These are phyloP conservation scores for Diddensiella santjacobensis DNA, from an alignment of 805 yeast species.

Conservation along the genomic window DNA sequence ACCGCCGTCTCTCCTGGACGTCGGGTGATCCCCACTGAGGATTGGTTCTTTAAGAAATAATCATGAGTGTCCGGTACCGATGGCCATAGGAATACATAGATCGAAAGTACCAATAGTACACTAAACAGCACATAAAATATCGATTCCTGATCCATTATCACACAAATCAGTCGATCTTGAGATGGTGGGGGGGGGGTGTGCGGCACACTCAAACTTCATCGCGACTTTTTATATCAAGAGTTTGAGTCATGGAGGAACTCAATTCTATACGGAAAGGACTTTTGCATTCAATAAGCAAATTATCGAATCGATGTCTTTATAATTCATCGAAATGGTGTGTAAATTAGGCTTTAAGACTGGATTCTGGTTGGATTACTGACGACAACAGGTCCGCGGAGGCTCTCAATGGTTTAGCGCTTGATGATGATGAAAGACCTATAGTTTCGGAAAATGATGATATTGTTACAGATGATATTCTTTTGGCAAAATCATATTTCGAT, in stretches of 20 bases:
- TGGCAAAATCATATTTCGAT: slow-evolving; percentile 73
- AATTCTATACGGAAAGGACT: slow-evolving; percentile 8
- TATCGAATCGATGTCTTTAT: slow-evolving; percentile 56
- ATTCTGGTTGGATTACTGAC: neutral
- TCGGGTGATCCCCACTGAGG: slow-evolving; percentile 63
- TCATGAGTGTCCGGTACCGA: slow-evolving; percentile 36
- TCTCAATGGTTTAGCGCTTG: slow-evolving; percentile 50
- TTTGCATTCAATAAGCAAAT: slow-evolving; percentile 38
- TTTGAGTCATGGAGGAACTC: neutral
- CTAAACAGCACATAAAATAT: slow-evolving; percentile 2
- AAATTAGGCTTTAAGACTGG: neutral
- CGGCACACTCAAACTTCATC: neutral
- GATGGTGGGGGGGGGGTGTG: too few relatives aligned
- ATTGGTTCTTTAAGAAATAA: slow-evolving; percentile 45
- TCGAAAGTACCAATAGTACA: slow-evolving; percentile 1
- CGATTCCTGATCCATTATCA: slow-evolving; percentile 10
- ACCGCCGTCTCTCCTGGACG: slow-evolving; percentile 66
- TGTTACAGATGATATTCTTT: slow-evolving; percentile 44
- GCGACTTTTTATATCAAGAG: neutral
- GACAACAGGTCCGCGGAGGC: slow-evolving; percentile 60
- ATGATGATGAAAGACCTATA: slow-evolving; percentile 17
- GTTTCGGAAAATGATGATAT: slow-evolving; percentile 8
- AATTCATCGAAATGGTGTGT: slow-evolving; percentile 63
- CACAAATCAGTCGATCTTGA: neutral
- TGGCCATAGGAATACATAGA: slow-evolving; percentile 20